These are phyloP conservation scores for Penstemon eatonii DNA, from an alignment of 257 asterid species.

Conservation along the genomic window DNA sequence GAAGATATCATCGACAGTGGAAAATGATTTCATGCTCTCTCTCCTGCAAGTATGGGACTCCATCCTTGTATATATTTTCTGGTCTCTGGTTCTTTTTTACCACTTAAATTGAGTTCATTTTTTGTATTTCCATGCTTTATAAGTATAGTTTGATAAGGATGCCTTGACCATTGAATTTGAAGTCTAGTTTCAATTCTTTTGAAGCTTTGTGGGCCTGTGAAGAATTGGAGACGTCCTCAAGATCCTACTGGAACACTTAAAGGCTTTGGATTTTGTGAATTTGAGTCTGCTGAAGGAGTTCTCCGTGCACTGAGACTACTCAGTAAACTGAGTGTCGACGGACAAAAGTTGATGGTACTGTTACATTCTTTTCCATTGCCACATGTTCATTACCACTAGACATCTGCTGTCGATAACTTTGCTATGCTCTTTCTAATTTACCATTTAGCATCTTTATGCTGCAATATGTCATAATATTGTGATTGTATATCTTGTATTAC, in stretches of 20 bases:
- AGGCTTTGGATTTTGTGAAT: constrained; percentile 96
- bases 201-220: constrained; percentile 96
- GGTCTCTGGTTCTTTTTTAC: constrained; percentile 8
- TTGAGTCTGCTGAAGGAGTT: constrained; percentile 96
- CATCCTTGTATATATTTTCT: constrained; percentile 10
- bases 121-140: not conserved
- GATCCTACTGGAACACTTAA: constrained; percentile 85
- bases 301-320: constrained; percentile 88
- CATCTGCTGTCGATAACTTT: constrained; percentile 4
- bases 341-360: constrained; percentile 90
- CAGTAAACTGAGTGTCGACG: constrained; percentile 77
- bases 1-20: constrained; percentile 84
- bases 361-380: constrained; percentile 24
- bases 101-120: constrained; percentile 22
- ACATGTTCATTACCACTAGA: constrained; percentile 9
- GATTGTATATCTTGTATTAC: not conserved
- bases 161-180: constrained; percentile 21
- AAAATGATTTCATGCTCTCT: constrained; percentile 85
- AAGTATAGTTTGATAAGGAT: not conserved
- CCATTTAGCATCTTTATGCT: constrained; percentile 5
- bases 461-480: not conserved
- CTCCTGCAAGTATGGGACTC: constrained; percentile 71
- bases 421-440: not conserved
- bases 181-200: constrained; percentile 35
- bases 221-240: constrained; percentile 98